Evolutionary conservation across 1,284 basidiomycete species (phyloP).

Genomic region (Neonothopanus nambi): DNA sequence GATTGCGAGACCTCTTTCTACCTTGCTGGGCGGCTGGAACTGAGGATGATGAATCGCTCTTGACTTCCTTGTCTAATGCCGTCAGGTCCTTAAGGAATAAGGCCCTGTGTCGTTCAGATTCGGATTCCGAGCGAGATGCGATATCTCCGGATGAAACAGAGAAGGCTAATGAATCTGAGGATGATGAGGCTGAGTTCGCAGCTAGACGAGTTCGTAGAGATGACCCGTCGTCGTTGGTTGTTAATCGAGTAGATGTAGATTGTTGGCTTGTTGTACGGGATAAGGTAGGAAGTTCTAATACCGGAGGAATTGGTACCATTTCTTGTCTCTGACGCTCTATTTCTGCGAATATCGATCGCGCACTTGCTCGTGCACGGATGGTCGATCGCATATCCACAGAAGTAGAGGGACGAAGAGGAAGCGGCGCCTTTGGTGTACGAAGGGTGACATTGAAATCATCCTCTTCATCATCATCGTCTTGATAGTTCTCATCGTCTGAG

Average conservation of each 20-base stretch:
- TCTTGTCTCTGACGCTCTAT: slow-evolving; percentile 6
- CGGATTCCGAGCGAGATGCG: slow-evolving; percentile 30
- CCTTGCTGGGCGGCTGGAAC: not conserved
- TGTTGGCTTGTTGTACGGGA: slow-evolving; percentile 1
- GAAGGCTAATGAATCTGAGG: no score
- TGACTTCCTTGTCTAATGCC: not conserved
- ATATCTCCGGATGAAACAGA: not conserved
- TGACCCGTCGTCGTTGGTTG: slow-evolving; percentile 45
- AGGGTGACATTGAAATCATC: slow-evolving; percentile 67
- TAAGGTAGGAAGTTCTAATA: not conserved
- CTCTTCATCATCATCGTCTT: slow-evolving; percentile 47
- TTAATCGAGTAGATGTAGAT: slow-evolving; percentile 40
- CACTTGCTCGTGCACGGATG: slow-evolving; percentile 14
- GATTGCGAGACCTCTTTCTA: slow-evolving; percentile 10
- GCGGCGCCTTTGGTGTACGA: slow-evolving; percentile 50
- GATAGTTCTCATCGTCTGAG: slow-evolving; percentile 36
- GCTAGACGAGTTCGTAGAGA: slow-evolving; percentile 45
- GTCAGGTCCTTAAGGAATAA: slow-evolving; percentile 19
- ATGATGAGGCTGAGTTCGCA: no score
- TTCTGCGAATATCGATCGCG: slow-evolving; percentile 12
- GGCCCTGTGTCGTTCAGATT: slow-evolving; percentile 38
- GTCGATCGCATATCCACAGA: slow-evolving; percentile 15
- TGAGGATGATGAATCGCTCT: not conserved
- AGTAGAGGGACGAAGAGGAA: slow-evolving; percentile 19
- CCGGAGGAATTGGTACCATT: not conserved